Base-by-base conservation (phyloP, 73 alveolate genomes). In the Symbiodinium pilosum region DNA sequence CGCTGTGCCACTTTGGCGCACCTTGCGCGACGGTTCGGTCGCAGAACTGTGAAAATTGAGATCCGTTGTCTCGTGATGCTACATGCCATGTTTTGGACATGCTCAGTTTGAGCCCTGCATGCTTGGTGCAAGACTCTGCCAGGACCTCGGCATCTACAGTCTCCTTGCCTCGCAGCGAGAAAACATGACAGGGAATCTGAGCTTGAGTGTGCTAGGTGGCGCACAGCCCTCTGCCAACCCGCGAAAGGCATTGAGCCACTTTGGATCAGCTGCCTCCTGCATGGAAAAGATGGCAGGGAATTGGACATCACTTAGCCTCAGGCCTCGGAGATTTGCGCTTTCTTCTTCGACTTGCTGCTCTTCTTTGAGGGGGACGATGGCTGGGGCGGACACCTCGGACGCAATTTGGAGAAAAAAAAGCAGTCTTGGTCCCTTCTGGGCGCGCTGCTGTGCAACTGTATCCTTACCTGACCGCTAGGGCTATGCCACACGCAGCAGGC, bases 1-100 rank as follows among this genome's bases (percentile, higher is more conserved):
- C 73, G 86, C 87, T 88, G 84, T 34, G 95, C 95, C 87, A 64
- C 38, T 30, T 83, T 59, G 43, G 95, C 95, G 43, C 95, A 88
- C 95, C 95, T 88, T 14, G 38, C 26, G 69, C 41, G 0, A 26
- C 64, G n/a, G n/a, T n/a, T n/a, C n/a, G n/a, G n/a, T n/a, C n/a
- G n/a, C n/a, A n/a, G n/a, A n/a, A n/a, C n/a, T n/a, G n/a, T n/a
- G 2, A 83, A 18, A n/a, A 52, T 2, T 43, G 26, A 40, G 26
- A 5, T n/a, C n/a, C n/a, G n/a, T n/a, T n/a, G n/a, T n/a, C n/a
- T n/a, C n/a, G n/a, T n/a, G n/a, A n/a, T n/a, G n/a, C n/a, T n/a
- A n/a, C n/a, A n/a, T n/a, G n/a, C n/a, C n/a, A n/a, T n/a, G n/a
- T n/a, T n/a, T n/a, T n/a, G n/a, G n/a, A n/a, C n/a, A n/a, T n/a